Evolutionary conservation across 805 yeast species (phyloP), one percentile per base, ranked within the genome.

Genomic region (Isabelozyma pseudorhagii): DNA sequence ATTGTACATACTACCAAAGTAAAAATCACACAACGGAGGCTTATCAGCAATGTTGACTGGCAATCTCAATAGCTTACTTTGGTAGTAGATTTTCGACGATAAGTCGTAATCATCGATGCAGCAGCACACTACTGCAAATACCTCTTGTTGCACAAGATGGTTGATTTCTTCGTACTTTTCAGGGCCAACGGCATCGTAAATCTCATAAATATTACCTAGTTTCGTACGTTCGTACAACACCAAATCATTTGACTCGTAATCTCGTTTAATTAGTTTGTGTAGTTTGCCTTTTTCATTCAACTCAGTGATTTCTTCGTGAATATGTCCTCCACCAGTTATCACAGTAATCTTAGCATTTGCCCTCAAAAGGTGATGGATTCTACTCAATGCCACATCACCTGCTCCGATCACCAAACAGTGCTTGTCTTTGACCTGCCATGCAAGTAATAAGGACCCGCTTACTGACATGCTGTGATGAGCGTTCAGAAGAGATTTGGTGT

Each of bases 21-120:
- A 89, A 66, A 87, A 89, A 65, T 89, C 96, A 69, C 96, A 89
- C 51, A 82, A 70, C n/a, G 80, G 78, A 3, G 96, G 96, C 53
- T 86, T 86, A 63, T 89, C 96, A 1, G 96, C 96, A 39, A 88
- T 84, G 60, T 89, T 89, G 21, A 87, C 89, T 25, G 82, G 80
- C 63, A 89, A 55, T 50, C 82, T 67, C 42, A 72, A 57, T 45
- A 64, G 57, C 54, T 76, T 69, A 52, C 75, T 66, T 44, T 69
- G 67, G 52, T 79, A 75, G 61, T 84, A 88, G 17, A 89, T 82
- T 54, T 68, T 66, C 18, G 77, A 71, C 34, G 89, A 81, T 45
- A 79, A 67, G 10, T 70, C 73, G 48, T 87, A 87, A 60, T 87
- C 90, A 62, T 87, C 89, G 40, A 89, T 79, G 46, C 93, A 89